A percentile compares a stretch with the other conserved stretches of the same genome.
Conservation (phyloP, 768 basidiomycete species). For the Mycena floridula region DNA sequence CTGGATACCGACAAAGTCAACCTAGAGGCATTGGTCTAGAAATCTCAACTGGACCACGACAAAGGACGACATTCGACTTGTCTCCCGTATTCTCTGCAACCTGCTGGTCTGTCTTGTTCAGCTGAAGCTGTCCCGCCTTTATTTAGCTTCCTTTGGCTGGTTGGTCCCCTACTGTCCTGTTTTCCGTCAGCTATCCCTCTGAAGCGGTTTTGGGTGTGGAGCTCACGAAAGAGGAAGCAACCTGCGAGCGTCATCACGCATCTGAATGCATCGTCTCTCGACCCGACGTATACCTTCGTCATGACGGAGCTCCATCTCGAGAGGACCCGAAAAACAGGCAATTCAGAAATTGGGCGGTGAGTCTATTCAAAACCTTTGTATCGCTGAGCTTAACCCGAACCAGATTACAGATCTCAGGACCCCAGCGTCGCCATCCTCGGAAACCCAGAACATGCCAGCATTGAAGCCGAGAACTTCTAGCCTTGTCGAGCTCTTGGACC, state of each 20-base stretch:
- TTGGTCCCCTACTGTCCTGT: conserved; percentile 34
- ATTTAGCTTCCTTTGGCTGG: too few species aligned
- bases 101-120: too few species aligned
- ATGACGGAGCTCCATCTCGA: conserved; percentile 54
- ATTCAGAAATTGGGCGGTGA: conserved; percentile 55
- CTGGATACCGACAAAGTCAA: too few species aligned
- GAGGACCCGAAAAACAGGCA: conserved; percentile 40
- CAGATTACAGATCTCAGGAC: conserved; percentile 32
- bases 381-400: conserved; percentile 2
- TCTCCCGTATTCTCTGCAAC: too few species aligned
- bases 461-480: conserved; percentile 36
- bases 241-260: conserved; percentile 43
- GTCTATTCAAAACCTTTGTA: conserved; percentile 8
- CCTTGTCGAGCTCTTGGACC: conserved; percentile 55
- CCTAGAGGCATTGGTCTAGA: too few species aligned
- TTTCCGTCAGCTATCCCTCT: conserved; percentile 37
- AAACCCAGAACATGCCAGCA: conserved; percentile 27
- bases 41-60: too few species aligned
- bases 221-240: conserved; percentile 26
- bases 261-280: conserved; percentile 13
- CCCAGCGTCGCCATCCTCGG: conserved; percentile 15
- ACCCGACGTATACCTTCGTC: conserved; percentile 39
- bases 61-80: too few species aligned
- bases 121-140: too few species aligned
- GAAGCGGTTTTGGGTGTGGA: conserved; percentile 28